Base-by-base conservation (phyloP, 2,329 filamentous ascomycete genomes). In the Beauveria rudraprayagi region DNA sequence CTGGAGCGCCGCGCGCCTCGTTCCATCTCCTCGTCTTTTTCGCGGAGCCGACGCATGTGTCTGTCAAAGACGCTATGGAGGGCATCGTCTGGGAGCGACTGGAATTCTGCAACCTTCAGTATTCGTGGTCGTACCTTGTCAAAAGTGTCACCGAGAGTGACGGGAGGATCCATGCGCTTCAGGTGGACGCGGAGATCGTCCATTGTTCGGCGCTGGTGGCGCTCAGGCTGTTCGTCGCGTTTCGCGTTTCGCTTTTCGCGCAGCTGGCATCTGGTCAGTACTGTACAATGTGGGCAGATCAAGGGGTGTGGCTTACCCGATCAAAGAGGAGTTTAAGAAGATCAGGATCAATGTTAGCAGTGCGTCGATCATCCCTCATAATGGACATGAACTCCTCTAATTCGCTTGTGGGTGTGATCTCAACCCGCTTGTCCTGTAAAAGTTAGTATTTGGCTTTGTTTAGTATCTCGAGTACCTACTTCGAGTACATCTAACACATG, bases 61-160 rank as follows among this genome's bases (percentile, higher is more conserved):
- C 96, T 97, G 62, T 97, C 92, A 75, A 97, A 97, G 16, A 91
- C 93, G 66, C 83, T 82, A 64, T 87, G 86, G 62, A 92, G 89
- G 64, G 89, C 81, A 58, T 96, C 91, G 66, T 99, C 94, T 48
- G 89, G 88, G 54, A 97, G 83, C 58, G 88, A 88, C 73, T 88
- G 85, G 76, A 90, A 99, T 73, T 97, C 94, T 62, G 92, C 86
- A 67, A 84, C 84, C 70, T 90, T 90, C 68, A 90, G 85, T 65
- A 99, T 80, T 64, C 91, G 88, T 67, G 87, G 80, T 71, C 87
- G 88, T 70, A 97, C 84, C 78, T 90, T 88, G 68, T 97, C 93
- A 84, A 92, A 99, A 61, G 88, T 91, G 73, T 97, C 93, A 68
- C 83, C 83, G 57, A 86, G 71, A 37, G 83, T 78, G 65, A 99